Conservation (phyloP, 1,139 yeast species). For the Pichia sp. region DNA sequence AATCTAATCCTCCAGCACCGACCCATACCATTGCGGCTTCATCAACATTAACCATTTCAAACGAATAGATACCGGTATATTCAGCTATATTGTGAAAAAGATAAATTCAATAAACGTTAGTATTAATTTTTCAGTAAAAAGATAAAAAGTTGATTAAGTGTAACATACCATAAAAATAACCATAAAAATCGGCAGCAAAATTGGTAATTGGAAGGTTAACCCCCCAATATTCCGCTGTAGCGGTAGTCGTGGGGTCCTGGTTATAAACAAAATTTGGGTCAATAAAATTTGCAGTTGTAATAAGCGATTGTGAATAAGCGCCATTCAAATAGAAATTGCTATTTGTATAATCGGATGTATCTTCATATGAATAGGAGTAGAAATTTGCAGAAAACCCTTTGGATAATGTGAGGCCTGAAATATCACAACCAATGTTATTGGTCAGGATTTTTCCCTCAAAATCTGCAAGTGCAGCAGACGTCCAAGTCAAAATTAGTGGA, state of each 20-base stretch:
- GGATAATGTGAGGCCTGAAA: background rate
- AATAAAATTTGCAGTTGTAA: conserved; percentile 5
- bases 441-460: background rate
- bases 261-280: conserved; percentile 8
- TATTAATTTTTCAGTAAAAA: conserved; percentile 1
- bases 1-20: conserved; percentile 24
- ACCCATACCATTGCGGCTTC: conserved; percentile 23
- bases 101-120: background rate
- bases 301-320: conserved; percentile 3
- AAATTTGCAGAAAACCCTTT: background rate
- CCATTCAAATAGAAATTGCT: background rate
- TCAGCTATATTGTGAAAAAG: conserved; percentile 10
- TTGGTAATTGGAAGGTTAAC: conserved; percentile 16
- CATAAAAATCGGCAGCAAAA: conserved; percentile 21
- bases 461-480: background rate
- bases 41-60: conserved; percentile 18
- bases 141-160: background rate
- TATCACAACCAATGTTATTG: background rate
- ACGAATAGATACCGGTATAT: conserved; percentile 21
- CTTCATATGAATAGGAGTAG: background rate
- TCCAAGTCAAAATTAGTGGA: background rate
- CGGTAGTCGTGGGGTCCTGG: background rate
- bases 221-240: conserved; percentile 8
- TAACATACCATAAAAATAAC: conserved; percentile 19
- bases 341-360: background rate